Evolutionary conservation across 2,329 filamentous ascomycete species (phyloP), one percentile per base, ranked within the genome.

Genomic region (Amphichorda felina): DNA sequence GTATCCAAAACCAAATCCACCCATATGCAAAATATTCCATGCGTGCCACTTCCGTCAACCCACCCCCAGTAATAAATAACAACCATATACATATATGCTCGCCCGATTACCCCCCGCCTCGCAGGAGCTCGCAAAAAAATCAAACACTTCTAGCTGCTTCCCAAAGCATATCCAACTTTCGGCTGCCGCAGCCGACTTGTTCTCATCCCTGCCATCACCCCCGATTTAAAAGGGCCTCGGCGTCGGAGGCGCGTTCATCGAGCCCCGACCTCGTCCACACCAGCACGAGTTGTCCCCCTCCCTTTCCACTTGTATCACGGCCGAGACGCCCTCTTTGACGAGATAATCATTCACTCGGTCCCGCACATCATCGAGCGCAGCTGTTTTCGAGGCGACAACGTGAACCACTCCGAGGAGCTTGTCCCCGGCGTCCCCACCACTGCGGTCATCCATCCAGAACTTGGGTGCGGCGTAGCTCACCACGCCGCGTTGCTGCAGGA

Each of bases 361-460:
- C 34, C 84, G 70, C 5, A 95, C 85, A 42, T 95, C 88, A 47
- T 94, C 85, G 37, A 88, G 53, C 46, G 88, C 78, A 3, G 80
- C 76, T 3, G 70, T 74, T 17, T 75, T 72, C 1, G 78, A 75
- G 1, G 85, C 85, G 40, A 86, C 76, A 27, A 95, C 72, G 51
- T 95, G 89, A 41, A 95, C 88, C 1, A 91, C 80, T 2, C 89
- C 89, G 10, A 88, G 61, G 2, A 95, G 68, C 42, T 66, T 73
- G 38, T 67, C 63, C 2, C 56, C 61, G 3, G 55, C 50, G 16
- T 60, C 60, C 8, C 51, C 58, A 4, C 58, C 57, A 14, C 56
- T 59, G 9, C 72, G 61, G 41, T 94, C 87, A 46, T 93, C 85
- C 11, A 91, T 64, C 91, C 91, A 98, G 51, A 96, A 95, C 48